phyloP scores from a whole-genome alignment of 345 rosid genomes.

The Erucastrum elatum region DNA sequence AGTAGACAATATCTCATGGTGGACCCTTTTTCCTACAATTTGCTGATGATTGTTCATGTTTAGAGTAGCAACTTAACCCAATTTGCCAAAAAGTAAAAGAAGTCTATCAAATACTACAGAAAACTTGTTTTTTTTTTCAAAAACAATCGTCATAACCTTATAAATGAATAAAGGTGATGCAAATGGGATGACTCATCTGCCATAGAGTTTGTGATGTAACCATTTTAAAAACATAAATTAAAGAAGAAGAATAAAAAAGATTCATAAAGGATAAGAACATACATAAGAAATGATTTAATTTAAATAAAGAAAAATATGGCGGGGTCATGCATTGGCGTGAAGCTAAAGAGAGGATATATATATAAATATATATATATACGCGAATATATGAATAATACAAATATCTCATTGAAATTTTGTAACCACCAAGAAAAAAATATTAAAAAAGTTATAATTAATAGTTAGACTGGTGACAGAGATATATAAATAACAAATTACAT shows the following conservation, averaged over 20 bases:
- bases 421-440: not conserved
- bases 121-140: not conserved
- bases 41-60: conserved; percentile 19
- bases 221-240: not conserved
- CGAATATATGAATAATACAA: not conserved
- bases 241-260: not conserved
- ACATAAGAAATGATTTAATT: not conserved
- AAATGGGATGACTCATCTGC: conserved; percentile 26
- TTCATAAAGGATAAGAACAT: conserved; percentile 29
- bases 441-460: not conserved
- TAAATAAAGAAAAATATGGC: not conserved
- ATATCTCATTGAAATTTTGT: not conserved
- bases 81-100: conserved; percentile 15
- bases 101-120: not conserved
- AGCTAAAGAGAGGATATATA: conserved; percentile 20
- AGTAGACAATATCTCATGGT: conserved; percentile 18
- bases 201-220: not conserved
- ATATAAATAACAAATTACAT: not conserved
- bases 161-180: conserved; percentile 13
- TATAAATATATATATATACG: not conserved
- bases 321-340: conserved; percentile 16
- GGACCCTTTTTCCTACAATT: conserved; percentile 12
- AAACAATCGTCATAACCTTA: not conserved
- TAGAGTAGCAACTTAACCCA: conserved; percentile 8
- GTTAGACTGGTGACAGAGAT: not conserved